A percentile compares a stretch with the other conserved stretches of the same genome.
phyloP scores from a whole-genome alignment of 1,284 basidiomycete genomes.

The Fistulinella cinereoalba region DNA sequence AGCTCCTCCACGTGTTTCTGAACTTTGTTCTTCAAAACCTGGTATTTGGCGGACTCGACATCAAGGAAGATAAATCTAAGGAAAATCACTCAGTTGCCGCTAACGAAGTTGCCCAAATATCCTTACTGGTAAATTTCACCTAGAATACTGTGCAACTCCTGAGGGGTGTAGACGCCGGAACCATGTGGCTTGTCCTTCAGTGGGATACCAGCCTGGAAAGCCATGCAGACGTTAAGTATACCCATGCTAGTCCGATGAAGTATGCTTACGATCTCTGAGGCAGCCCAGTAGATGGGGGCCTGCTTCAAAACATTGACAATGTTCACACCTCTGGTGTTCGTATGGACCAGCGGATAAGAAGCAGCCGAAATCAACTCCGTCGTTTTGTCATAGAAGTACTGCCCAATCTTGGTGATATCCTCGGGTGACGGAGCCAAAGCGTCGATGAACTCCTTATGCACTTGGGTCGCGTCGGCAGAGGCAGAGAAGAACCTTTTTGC shows the following conservation, averaged over 20 bases:
- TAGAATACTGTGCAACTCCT: conserved; percentile 61
- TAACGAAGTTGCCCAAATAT: background rate
- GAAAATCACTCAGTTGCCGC: conserved; percentile 2
- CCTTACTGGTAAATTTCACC: conserved; percentile 66
- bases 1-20: conserved; percentile 52
- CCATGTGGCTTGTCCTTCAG: conserved; percentile 58
- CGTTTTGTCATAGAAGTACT: conserved; percentile 63
- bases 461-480: conserved; percentile 42
- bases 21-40: conserved; percentile 52
- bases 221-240: conserved; percentile 2
- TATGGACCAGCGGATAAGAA: conserved; percentile 54
- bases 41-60: conserved; percentile 53
- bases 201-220: conserved; percentile 62
- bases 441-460: conserved; percentile 48
- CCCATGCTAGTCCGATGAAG: background rate
- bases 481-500: conserved; percentile 54
- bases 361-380: conserved; percentile 49
- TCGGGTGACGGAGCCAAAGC: conserved; percentile 48
- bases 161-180: conserved; percentile 57
- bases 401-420: conserved; percentile 46
- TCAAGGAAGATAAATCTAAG: conserved; percentile 72
- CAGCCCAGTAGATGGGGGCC: conserved; percentile 66
- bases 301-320: conserved; percentile 69
- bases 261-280: conserved; percentile 59
- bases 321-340: conserved; percentile 55